Percentiles rank a stretch among this genome's conserved stretches.
phyloP scores from a whole-genome alignment of 2,329 filamentous ascomycete genomes.

The Ramularia collo-cygni region DNA sequence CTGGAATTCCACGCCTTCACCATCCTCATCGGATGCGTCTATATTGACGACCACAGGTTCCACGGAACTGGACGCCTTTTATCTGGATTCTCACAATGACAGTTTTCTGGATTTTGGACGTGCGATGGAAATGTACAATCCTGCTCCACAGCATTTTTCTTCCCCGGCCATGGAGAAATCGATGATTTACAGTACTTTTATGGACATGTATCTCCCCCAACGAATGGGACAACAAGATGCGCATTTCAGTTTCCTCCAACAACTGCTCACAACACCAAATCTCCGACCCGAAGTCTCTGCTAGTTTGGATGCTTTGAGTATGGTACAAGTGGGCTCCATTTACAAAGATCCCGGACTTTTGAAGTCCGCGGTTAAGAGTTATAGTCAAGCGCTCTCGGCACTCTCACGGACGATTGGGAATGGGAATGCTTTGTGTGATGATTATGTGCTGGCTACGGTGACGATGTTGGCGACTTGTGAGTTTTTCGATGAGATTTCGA shows the following conservation, averaged over 20 bases:
- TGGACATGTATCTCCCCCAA: slow-evolving; percentile 26
- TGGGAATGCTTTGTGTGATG: slow-evolving; percentile 15
- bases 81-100: slow-evolving; percentile 1
- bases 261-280: slow-evolving; percentile 16
- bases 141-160: slow-evolving; percentile 9
- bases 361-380: slow-evolving; percentile 19
- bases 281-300: slow-evolving; percentile 19
- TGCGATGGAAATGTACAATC: too few species aligned
- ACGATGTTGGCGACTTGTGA: slow-evolving; percentile 26
- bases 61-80: slow-evolving; percentile 2
- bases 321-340: slow-evolving; percentile 25
- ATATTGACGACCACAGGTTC: neutral
- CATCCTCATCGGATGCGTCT: neutral
- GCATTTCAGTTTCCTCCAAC: slow-evolving; percentile 21
- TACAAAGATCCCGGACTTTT: slow-evolving; percentile 22
- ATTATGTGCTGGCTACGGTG: slow-evolving; percentile 26
- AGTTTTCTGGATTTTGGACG: slow-evolving; percentile 4
- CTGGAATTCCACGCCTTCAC: neutral
- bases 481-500: slow-evolving; percentile 27
- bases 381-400: slow-evolving; percentile 20
- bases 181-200: slow-evolving; percentile 23
- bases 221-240: slow-evolving; percentile 8
- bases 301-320: slow-evolving; percentile 24
- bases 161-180: slow-evolving; percentile 13
- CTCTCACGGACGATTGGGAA: slow-evolving; percentile 17